phyloP scores from a whole-genome alignment of 2,329 filamentous ascomycete genomes.

The Xylariaceae sp. region DNA sequence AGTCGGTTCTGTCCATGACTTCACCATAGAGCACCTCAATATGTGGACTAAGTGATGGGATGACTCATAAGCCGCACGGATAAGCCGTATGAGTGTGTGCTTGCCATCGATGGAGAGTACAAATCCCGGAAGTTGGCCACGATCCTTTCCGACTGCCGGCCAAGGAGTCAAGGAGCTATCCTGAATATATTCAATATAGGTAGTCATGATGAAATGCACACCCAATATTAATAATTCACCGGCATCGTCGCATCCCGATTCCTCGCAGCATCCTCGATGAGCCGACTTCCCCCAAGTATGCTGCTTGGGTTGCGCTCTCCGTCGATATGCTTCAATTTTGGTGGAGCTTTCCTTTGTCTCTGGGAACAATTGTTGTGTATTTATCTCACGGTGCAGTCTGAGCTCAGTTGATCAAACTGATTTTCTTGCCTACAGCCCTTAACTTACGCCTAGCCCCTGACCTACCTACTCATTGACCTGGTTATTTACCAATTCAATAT shows the following conservation, averaged over 20 bases:
- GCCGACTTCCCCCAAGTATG: background rate
- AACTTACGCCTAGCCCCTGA: too few species aligned
- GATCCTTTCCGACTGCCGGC: slow-evolving; percentile 16
- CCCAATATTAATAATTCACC: too few species aligned
- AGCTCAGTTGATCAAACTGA: background rate
- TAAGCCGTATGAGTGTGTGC: slow-evolving; percentile 25
- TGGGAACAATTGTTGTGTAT: background rate
- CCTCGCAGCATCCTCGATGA: too few species aligned
- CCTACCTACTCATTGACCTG: too few species aligned
- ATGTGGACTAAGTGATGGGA: slow-evolving; percentile 30
- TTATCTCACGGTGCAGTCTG: background rate
- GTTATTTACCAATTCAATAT: too few species aligned
- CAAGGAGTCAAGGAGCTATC: too few species aligned
- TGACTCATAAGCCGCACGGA: too few species aligned
- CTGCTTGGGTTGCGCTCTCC: background rate
- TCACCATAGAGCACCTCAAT: slow-evolving; percentile 21
- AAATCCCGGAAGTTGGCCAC: slow-evolving; percentile 29
- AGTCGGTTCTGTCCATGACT: slow-evolving; percentile 18
- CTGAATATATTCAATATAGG: too few species aligned
- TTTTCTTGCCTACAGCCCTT: background rate
- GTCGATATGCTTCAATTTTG: background rate
- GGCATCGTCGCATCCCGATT: too few species aligned
- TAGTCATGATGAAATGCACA: too few species aligned
- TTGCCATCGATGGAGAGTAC: slow-evolving; percentile 32
- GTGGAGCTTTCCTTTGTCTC: background rate